Conservation (phyloP, 2,329 filamentous ascomycete genomes). For the Stachybotrys chartarum region DNA sequence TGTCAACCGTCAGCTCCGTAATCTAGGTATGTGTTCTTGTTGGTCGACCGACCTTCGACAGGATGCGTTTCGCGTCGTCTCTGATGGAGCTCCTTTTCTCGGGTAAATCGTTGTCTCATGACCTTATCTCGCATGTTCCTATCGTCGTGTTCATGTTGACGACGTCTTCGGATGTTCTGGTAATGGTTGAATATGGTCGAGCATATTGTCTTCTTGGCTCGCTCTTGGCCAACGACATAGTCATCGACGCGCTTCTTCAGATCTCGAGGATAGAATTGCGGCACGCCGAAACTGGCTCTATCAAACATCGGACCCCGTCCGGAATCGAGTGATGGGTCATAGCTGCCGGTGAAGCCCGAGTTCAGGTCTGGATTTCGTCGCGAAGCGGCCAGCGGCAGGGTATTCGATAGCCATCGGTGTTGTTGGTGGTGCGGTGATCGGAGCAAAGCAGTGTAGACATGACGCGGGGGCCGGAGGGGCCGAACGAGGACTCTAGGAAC, state of each 20-base stretch:
- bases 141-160: conserved; percentile 67
- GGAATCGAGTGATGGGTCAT: conserved; percentile 46
- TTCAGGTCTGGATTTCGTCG: conserved; percentile 43
- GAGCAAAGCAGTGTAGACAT: background rate
- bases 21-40: background rate
- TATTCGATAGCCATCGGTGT: conserved; percentile 17
- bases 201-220: conserved; percentile 88
- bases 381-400: conserved; percentile 15
- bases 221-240: conserved; percentile 93
- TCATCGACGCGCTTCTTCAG: conserved; percentile 90
- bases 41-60: conserved; percentile 59
- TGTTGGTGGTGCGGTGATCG: background rate
- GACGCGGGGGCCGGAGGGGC: background rate
- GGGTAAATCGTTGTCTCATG: conserved; percentile 62
- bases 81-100: conserved; percentile 55
- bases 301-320: conserved; percentile 54
- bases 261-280: conserved; percentile 56
- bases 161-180: conserved; percentile 72
- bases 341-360: conserved; percentile 51
- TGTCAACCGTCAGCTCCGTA: conserved; percentile 22
- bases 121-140: conserved; percentile 53
- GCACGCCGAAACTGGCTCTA: conserved; percentile 50
- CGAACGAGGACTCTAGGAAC: background rate
- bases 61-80: conserved; percentile 57
- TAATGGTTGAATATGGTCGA: conserved; percentile 97